Base-by-base conservation (phyloP, 2,329 filamentous ascomycete species). In the Calonectria henricotiae region DNA sequence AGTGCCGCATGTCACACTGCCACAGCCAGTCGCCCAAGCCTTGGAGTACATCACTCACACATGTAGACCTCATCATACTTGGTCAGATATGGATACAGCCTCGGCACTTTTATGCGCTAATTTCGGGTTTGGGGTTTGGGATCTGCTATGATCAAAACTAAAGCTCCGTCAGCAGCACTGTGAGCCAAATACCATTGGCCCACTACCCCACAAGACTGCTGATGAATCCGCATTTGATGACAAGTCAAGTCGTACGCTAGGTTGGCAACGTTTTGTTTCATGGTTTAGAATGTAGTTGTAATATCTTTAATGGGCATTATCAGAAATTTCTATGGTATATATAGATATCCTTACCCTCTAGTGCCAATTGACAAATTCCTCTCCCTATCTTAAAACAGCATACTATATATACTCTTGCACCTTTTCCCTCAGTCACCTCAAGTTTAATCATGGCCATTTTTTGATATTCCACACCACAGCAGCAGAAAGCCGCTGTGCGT, bases 401-500 rank as follows among this genome's bases (percentile, higher is more conserved):
- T 30, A 30, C 27, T 7, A 30, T 30, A 30, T 7, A 30, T 30
- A 30, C 27, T 7, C 7, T 30, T 30, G 7, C 27, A 30, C 27
- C 27, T 49, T 4, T 25, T 4, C 7, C 25, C 13, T 30, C 13
- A 32, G 6, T 37, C 11, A 13, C 1, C n/a, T 27, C 11, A 9
- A 8, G 17, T 25, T 25, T 11, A 23, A 37, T 9, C n/a, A 55
- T 55, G 51, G 32, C 51, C 17, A 15, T n/a, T 8, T 15, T 39
- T 55, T 15, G 9, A 5, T 9, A 55, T 78, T 12, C n/a, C n/a
- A n/a, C n/a, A n/a, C 75, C 76, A 0, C 44, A 71, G 3, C 65
- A 73, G 3, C 73, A 76, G 25, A 69, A 70, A 37, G 76, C 76
- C 4, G 76, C 76, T 1, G 62, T 78, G 30, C 75, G 76, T 15